Evolutionary conservation across 208 protist genomes (phyloP).

Genomic region (Histomonas meleagridis): DNA sequence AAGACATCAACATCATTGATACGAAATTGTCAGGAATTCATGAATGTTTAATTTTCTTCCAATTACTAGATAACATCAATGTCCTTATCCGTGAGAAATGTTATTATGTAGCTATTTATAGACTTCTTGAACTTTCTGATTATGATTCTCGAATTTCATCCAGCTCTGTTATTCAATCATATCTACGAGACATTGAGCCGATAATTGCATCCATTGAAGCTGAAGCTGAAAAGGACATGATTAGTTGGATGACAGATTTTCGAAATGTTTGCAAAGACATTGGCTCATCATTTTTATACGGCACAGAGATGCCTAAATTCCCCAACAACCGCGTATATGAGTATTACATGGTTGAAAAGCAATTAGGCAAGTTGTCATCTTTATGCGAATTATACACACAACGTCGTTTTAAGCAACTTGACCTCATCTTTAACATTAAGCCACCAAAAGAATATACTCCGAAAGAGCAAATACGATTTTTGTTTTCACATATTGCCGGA

Average conservation of each 20-base stretch:
- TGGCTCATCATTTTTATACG: background rate
- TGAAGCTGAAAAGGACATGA: background rate
- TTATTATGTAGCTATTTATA: background rate
- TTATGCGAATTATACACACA: background rate
- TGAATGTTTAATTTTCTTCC: background rate
- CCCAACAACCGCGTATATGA: background rate
- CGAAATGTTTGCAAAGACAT: background rate
- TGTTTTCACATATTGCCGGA: background rate
- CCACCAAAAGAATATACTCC: background rate
- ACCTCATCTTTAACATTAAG: background rate
- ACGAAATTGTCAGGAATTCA: background rate
- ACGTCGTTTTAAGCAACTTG: background rate
- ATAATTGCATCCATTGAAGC: background rate
- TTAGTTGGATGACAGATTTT: background rate
- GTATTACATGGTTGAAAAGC: background rate
- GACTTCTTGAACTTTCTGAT: conserved; percentile 16
- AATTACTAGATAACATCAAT: background rate
- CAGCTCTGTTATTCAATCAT: background rate
- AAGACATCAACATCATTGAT: background rate
- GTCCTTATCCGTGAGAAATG: background rate
- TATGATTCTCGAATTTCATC: conserved; percentile 1
- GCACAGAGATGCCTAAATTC: background rate
- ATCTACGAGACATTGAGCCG: background rate
- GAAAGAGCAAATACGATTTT: background rate
- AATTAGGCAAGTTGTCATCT: background rate